Evolutionary conservation across 805 yeast genomes (phyloP).

Genomic region (Candida parachauliodes): DNA sequence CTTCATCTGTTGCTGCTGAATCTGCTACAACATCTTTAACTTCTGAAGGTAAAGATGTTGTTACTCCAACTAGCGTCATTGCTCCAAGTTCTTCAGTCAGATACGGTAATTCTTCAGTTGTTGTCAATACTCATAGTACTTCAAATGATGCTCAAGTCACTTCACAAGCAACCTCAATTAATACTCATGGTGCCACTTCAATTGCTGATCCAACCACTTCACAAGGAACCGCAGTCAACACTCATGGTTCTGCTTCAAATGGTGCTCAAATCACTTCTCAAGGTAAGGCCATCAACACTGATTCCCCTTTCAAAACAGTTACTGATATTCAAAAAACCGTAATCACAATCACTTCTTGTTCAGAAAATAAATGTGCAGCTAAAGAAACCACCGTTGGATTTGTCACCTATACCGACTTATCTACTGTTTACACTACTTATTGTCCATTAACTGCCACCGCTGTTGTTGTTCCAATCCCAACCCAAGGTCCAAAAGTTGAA

Average conservation of each 20-base stretch:
- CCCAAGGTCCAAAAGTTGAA: background rate
- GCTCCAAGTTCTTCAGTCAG: slow-evolving; percentile 3
- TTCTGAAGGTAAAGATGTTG: slow-evolving; percentile 1
- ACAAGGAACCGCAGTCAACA: background rate
- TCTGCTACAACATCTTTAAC: slow-evolving; percentile 9
- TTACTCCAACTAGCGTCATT: slow-evolving; percentile 3
- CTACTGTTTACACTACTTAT: slow-evolving; percentile 23
- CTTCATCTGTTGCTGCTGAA: slow-evolving; percentile 9
- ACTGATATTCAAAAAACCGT: slow-evolving; percentile 24
- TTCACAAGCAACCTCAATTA: background rate
- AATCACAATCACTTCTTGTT: slow-evolving; percentile 34
- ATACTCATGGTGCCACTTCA: background rate
- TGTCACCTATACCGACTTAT: slow-evolving; percentile 16
- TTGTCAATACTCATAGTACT: background rate
- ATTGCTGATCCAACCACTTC: slow-evolving; percentile 7
- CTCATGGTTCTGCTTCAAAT: background rate
- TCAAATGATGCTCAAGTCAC: background rate
- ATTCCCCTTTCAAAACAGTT: slow-evolving; percentile 18
- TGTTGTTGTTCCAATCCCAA: slow-evolving; percentile 3
- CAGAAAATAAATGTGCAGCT: slow-evolving; percentile 27
- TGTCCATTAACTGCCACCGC: slow-evolving; percentile 16
- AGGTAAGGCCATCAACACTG: too few relatives aligned
- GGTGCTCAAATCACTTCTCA: slow-evolving; percentile 2
- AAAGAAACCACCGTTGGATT: slow-evolving; percentile 34
- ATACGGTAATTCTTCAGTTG: slow-evolving; percentile 7